These are phyloP conservation scores for Rhizopus arrhizus DNA, from an alignment of 371 early-diverging fungal genomes.

Conservation along the genomic window DNA sequence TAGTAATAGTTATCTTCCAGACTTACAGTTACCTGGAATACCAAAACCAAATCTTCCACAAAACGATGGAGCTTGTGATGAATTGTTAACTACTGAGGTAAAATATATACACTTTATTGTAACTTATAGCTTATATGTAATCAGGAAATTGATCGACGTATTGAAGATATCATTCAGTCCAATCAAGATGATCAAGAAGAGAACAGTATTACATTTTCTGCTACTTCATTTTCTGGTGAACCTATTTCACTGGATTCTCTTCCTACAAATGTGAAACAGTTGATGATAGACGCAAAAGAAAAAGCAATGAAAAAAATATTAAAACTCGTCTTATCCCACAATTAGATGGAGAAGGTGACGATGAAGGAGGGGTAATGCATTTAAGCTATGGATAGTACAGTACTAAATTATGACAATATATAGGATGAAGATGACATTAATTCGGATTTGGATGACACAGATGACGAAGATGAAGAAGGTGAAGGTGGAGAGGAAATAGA, in stretches of 20 bases:
- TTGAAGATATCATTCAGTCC: conserved; percentile 31
- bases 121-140: too few relatives aligned
- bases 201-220: conserved; percentile 29
- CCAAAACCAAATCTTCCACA: conserved; percentile 47
- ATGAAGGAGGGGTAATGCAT: conserved; percentile 10
- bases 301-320: conserved; percentile 20
- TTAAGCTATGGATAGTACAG: background rate
- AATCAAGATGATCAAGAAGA: conserved; percentile 13
- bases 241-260: conserved; percentile 37
- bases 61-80: conserved; percentile 45
- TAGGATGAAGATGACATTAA: conserved; percentile 74
- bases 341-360: conserved; percentile 60
- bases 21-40: conserved; percentile 33
- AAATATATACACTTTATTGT: background rate
- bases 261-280: conserved; percentile 40
- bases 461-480: conserved; percentile 74
- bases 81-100: conserved; percentile 35
- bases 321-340: conserved; percentile 41
- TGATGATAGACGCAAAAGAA: conserved; percentile 45
- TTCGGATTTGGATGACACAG: conserved; percentile 83
- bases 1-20: conserved; percentile 14
- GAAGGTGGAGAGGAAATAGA: conserved; percentile 80
- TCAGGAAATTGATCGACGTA: conserved; percentile 51
- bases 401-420: background rate
- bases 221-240: conserved; percentile 34